phyloP scores from a whole-genome alignment of 2,329 filamentous ascomycete genomes.

The Phoma herbarum region DNA sequence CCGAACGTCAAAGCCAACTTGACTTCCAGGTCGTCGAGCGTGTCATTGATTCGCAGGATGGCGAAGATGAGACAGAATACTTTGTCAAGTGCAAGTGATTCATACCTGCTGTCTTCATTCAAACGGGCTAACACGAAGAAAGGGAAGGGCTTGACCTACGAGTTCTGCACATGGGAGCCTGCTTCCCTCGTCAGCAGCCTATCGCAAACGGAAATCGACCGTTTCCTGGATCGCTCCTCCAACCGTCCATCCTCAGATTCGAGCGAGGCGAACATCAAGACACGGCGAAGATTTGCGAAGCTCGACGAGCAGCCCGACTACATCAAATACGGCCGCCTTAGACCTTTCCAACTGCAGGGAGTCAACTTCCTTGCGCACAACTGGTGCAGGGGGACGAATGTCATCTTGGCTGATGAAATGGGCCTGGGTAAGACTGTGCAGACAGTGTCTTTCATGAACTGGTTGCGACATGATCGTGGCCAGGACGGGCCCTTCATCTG shows the following conservation, averaged over 20 bases:
- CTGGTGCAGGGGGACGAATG: slow-evolving; percentile 93
- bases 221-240: slow-evolving; percentile 83
- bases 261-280: slow-evolving; percentile 77
- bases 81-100: slow-evolving; percentile 80
- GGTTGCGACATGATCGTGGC: slow-evolving; percentile 86
- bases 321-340: slow-evolving; percentile 82
- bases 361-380: slow-evolving; percentile 96
- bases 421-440: slow-evolving; percentile 98
- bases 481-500: slow-evolving; percentile 97
- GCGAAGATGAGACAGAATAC: slow-evolving; percentile 85
- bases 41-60: slow-evolving; percentile 83
- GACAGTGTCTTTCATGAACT: slow-evolving; percentile 95
- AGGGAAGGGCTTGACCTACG: slow-evolving; percentile 88
- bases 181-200: slow-evolving; percentile 77
- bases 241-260: slow-evolving; percentile 83
- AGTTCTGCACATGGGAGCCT: slow-evolving; percentile 92
- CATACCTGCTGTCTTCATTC: slow-evolving; percentile 12
- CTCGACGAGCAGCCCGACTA: slow-evolving; percentile 87
- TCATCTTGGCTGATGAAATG: slow-evolving; percentile 98
- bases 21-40: slow-evolving; percentile 94
- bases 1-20: slow-evolving; percentile 84
- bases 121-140: slow-evolving; percentile 32
- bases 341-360: slow-evolving; percentile 92
- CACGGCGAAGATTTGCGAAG: slow-evolving; percentile 61
- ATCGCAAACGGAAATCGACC: slow-evolving; percentile 89